Percentiles rank a stretch among this genome's conserved stretches.
phyloP scores from a whole-genome alignment of 805 yeast species.

The Candida railenensis region DNA sequence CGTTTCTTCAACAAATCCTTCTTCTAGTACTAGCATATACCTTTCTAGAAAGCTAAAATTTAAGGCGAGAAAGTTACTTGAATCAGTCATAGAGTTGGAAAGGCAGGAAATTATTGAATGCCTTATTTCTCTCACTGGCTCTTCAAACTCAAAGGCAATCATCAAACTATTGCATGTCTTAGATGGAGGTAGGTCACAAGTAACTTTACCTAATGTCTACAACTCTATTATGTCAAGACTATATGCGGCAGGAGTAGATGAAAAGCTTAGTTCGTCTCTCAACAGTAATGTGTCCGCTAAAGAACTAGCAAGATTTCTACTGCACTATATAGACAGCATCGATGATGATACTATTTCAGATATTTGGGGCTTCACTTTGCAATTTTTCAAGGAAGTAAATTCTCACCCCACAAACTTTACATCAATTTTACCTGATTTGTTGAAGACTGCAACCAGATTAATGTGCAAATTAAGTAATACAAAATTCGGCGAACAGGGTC shows the following conservation, averaged over 20 bases:
- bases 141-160: slow-evolving; percentile 1
- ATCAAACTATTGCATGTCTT: slow-evolving; percentile 70
- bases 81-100: slow-evolving; percentile 62
- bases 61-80: slow-evolving; percentile 64
- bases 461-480: slow-evolving; percentile 56
- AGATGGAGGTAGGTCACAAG: slow-evolving; percentile 80
- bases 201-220: slow-evolving; percentile 68
- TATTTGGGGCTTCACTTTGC: slow-evolving; percentile 59
- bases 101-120: slow-evolving; percentile 72
- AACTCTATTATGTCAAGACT: slow-evolving; percentile 52
- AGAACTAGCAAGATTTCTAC: slow-evolving; percentile 51
- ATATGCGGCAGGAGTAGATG: slow-evolving; percentile 28
- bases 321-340: slow-evolving; percentile 60
- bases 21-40: slow-evolving; percentile 27
- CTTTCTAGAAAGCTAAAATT: slow-evolving; percentile 63
- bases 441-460: slow-evolving; percentile 52
- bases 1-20: slow-evolving; percentile 5
- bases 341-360: slow-evolving; percentile 81
- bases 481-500: slow-evolving; percentile 61
- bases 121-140: slow-evolving; percentile 41
- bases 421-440: slow-evolving; percentile 48
- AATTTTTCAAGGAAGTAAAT: slow-evolving; percentile 59
- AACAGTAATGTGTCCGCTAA: slow-evolving; percentile 45
- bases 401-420: slow-evolving; percentile 48
- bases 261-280: slow-evolving; percentile 44